phyloP scores from a whole-genome alignment of 2,329 filamentous ascomycete genomes.

The Hirsutella rhossiliensis region DNA sequence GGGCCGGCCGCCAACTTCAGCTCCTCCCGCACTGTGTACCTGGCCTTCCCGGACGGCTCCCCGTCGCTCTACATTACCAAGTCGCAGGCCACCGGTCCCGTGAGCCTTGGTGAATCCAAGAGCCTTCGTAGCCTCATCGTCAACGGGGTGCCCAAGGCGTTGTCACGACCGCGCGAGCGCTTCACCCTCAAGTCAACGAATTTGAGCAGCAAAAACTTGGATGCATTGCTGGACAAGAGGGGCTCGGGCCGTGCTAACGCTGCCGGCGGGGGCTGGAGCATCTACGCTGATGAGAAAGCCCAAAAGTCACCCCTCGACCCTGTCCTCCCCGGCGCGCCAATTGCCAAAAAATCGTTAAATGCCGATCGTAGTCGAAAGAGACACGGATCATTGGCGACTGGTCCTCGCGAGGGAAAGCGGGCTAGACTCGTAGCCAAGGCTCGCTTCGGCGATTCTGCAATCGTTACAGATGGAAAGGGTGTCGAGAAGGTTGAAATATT shows the following conservation, averaged over 20 bases:
- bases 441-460: constrained; percentile 55
- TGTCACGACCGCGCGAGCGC: constrained; percentile 62
- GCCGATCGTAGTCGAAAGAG: constrained; percentile 18
- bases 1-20: constrained; percentile 38
- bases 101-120: constrained; percentile 38
- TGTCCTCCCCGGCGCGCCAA: constrained; percentile 32
- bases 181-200: constrained; percentile 58
- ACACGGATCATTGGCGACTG: constrained; percentile 9
- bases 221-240: constrained; percentile 54
- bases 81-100: constrained; percentile 29
- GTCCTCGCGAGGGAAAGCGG: constrained; percentile 37
- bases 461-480: constrained; percentile 43
- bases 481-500: constrained; percentile 49
- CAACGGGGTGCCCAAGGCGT: constrained; percentile 69
- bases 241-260: constrained; percentile 59
- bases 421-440: constrained; percentile 49
- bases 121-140: constrained; percentile 60
- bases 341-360: constrained; percentile 21
- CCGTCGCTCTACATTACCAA: constrained; percentile 60
- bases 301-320: constrained; percentile 44
- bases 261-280: constrained; percentile 66
- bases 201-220: constrained; percentile 59
- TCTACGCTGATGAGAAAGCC: constrained; percentile 56
- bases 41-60: constrained; percentile 72
- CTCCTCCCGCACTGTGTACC: constrained; percentile 58